Conservation (phyloP, 257 asterid species). For the Craterostigma plantagineum region DNA sequence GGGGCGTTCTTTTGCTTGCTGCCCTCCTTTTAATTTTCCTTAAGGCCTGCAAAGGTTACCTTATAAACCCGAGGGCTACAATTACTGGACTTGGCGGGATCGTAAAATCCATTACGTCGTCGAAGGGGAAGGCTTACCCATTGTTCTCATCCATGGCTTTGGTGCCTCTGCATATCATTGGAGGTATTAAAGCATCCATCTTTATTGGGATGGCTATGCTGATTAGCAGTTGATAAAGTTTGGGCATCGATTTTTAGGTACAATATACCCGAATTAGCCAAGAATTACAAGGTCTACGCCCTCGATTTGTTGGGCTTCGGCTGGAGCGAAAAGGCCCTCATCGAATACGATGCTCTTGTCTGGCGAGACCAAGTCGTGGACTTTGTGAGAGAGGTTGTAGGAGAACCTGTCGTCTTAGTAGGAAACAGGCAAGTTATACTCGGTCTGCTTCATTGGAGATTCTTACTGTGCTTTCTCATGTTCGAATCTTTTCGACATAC, state of each 20-base stretch:
- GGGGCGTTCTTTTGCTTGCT: not conserved
- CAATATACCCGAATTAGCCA: constrained; percentile 83
- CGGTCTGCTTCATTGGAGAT: not conserved
- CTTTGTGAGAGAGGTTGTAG: constrained; percentile 64
- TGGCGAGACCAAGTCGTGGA: constrained; percentile 96
- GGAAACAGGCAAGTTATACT: constrained; percentile 66
- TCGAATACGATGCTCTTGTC: constrained; percentile 72
- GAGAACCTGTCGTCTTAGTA: constrained; percentile 77
- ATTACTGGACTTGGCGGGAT: constrained; percentile 76
- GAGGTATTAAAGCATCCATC: constrained; percentile 34
- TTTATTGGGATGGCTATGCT: not conserved
- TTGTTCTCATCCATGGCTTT: constrained; percentile 88
- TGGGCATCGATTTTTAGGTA: constrained; percentile 23
- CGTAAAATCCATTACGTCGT: constrained; percentile 72
- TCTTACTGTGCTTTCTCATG: constrained; percentile 2
- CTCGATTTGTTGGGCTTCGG: constrained; percentile 86
- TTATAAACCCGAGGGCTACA: constrained; percentile 73
- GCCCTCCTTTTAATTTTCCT: too few relatives aligned
- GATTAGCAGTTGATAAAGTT: not conserved
- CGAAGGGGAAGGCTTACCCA: constrained; percentile 78
- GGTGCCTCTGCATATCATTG: constrained; percentile 98
- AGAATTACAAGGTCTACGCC: constrained; percentile 76
- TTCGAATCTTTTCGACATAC: constrained; percentile 2
- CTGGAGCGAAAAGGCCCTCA: constrained; percentile 96
- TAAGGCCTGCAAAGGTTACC: constrained; percentile 57